These are phyloP conservation scores for Hypoxylon sp. DNA, from an alignment of 2,329 filamentous ascomycete species.

Conservation along the genomic window DNA sequence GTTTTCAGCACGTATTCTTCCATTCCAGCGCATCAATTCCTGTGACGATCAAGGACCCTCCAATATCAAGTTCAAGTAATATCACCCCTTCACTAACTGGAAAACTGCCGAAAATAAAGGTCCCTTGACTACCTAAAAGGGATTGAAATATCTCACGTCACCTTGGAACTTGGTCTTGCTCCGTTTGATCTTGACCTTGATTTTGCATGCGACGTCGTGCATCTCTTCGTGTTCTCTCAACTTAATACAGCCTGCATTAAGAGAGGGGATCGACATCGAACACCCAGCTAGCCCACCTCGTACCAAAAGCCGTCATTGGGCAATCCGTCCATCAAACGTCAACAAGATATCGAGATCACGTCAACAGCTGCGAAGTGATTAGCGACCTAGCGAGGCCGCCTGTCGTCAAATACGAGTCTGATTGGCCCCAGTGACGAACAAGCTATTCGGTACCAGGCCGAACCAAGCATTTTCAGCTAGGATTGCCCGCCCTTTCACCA, in stretches of 20 bases:
- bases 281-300: slow-evolving; percentile 6
- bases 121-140: too few species aligned
- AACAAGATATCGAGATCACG: slow-evolving; percentile 38
- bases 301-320: slow-evolving; percentile 26
- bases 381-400: slow-evolving; percentile 34
- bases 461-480: slow-evolving; percentile 38
- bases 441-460: slow-evolving; percentile 40
- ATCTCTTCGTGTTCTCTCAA: slow-evolving; percentile 17
- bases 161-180: slow-evolving; percentile 7
- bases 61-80: slow-evolving; percentile 1
- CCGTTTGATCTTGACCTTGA: slow-evolving; percentile 4
- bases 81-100: neutral
- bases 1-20: too few species aligned
- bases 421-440: slow-evolving; percentile 37
- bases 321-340: slow-evolving; percentile 38
- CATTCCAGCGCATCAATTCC: slow-evolving; percentile 11
- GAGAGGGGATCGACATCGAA: slow-evolving; percentile 21
- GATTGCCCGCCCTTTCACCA: slow-evolving; percentile 28
- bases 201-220: slow-evolving; percentile 24
- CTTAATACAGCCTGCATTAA: neutral
- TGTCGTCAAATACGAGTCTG: slow-evolving; percentile 10
- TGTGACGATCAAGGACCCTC: slow-evolving; percentile 9
- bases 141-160: slow-evolving; percentile 5
- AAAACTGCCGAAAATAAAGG: slow-evolving; percentile 1
- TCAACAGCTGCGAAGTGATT: slow-evolving; percentile 34